Evolutionary conservation across 1,139 yeast genomes (phyloP), one percentile per base, ranked within the genome.

Genomic region (Scheffersomyces insectosa): DNA sequence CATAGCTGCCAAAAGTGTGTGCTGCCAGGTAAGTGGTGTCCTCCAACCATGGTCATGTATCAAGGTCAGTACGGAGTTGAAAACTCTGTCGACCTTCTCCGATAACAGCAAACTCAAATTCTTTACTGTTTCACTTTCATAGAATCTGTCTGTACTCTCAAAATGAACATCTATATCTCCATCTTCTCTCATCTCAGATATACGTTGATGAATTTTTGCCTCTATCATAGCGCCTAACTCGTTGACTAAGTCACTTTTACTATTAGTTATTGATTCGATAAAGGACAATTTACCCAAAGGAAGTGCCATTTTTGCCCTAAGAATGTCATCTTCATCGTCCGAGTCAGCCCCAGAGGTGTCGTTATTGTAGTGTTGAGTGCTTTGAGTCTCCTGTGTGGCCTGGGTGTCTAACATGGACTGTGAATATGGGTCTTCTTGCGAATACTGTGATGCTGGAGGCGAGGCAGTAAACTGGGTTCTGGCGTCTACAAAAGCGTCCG

Each of bases 201-300:
- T 50, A 39, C 54, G 57, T 1, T 48, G 38, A 14, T 53, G 51
- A 0, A 79, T 59, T 28, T 60, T 66, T 4, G 62, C 48, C 41
- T 71, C 71, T 25, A 75, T 57, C 2, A 68, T 33, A 1, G 79
- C 63, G 29, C 68, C 67, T 27, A 80, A 46, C 47, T 74, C 78
- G 33, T 68, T 55, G 16, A 63, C 52, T n/a, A 78, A 47, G n/a
- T 60, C 60, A 3, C 62, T 59, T 28, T 56, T 58, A 14, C 75
- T 63, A 46, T 70, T 69, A 3, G 65, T 51, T 8, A 38, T 39
- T 3, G 41, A 40, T 39, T 55, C 59, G 5, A 28, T 40, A 40
- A 37, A 43, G 11, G 40, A 36, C 30, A 41, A 39, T 5, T 29
- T 39, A 23, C 23, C 33, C 33, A 11, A 16, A n/a, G 45, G 41